These are phyloP conservation scores for Stevia rebaudiana DNA, from an alignment of 140 eudicot genomes.

Conservation along the genomic window DNA sequence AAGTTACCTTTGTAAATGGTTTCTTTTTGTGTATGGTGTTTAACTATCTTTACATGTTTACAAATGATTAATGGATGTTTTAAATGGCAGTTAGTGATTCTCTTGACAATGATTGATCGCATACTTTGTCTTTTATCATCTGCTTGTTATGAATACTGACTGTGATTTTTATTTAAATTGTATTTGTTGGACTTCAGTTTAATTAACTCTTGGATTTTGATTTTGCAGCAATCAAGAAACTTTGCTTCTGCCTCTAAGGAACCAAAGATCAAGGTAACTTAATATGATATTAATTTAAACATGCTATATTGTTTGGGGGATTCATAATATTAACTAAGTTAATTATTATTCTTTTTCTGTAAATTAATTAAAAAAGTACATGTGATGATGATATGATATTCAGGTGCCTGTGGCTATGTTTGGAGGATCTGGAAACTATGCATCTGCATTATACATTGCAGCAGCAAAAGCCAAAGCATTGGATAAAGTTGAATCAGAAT, in stretches of 20 bases:
- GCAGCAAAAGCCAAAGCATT: conserved; percentile 62
- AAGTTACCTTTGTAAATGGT: not conserved
- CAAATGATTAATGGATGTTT: not conserved
- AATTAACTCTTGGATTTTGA: not conserved
- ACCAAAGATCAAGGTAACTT: conserved; percentile 27
- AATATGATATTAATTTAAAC: not conserved
- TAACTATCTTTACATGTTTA: not conserved
- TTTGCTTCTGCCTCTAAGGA: conserved; percentile 61
- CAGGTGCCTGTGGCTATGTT: conserved; percentile 86
- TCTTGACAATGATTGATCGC: too few relatives aligned
- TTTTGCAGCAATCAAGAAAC: conserved; percentile 53
- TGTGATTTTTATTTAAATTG: not conserved
- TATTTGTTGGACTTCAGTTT: not conserved
- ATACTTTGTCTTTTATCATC: not conserved
- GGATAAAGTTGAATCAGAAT: conserved; percentile 86
- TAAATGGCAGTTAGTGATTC: not conserved
- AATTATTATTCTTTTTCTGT: not conserved
- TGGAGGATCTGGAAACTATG: conserved; percentile 85
- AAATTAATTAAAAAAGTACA: not conserved
- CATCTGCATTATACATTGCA: conserved; percentile 79
- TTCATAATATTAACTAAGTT: too few relatives aligned
- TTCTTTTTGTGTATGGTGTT: not conserved
- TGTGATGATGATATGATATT: not conserved
- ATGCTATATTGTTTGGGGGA: not conserved
- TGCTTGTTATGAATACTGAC: not conserved